Conservation (phyloP, 345 rosid genomes). For the Rhodomyrtus tomentosa region DNA sequence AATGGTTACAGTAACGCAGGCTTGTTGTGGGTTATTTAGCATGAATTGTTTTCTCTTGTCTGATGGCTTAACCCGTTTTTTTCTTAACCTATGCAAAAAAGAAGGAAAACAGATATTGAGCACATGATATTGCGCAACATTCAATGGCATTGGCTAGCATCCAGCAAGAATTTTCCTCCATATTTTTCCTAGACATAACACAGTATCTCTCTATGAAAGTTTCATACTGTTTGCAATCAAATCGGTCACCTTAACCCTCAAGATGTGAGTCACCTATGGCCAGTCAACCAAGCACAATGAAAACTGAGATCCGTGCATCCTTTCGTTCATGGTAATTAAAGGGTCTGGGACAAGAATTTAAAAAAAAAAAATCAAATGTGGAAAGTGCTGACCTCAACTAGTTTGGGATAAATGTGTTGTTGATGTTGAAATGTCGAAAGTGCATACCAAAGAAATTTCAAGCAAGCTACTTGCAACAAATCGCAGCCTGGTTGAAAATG, state of each 20-base stretch:
- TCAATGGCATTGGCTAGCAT: not conserved
- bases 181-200: not conserved
- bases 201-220: not conserved
- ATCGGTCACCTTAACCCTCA: not conserved
- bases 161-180: not conserved
- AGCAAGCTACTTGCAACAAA: not conserved
- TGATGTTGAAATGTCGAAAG: too few relatives aligned
- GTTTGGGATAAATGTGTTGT: too few relatives aligned
- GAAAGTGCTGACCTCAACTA: too few relatives aligned
- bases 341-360: not conserved
- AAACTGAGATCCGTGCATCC: not conserved
- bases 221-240: not conserved
- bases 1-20: not conserved
- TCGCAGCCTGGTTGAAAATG: not conserved
- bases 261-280: not conserved
- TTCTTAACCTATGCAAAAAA: not conserved
- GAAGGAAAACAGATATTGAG: too few relatives aligned
- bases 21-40: not conserved
- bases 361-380: too few relatives aligned
- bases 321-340: not conserved
- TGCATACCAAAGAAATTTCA: not conserved
- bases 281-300: not conserved
- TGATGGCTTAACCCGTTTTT: not conserved
- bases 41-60: not conserved
- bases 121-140: too few relatives aligned